Conservation (phyloP, 192 early-diverging fungal species). For the Backusella tarrabulga region DNA sequence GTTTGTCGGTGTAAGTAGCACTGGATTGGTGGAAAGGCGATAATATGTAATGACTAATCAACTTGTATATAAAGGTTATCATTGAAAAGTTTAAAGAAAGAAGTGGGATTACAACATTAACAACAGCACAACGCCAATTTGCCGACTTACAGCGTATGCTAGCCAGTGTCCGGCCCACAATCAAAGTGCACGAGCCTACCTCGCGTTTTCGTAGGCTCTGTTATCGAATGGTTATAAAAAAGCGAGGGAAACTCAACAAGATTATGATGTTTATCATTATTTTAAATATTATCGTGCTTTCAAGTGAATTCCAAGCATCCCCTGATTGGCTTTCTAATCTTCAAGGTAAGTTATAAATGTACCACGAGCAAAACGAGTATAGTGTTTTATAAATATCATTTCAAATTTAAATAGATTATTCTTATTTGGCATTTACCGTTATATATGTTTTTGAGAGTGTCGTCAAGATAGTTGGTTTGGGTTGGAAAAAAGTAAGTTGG, state of each 20-base stretch:
- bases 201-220: constrained; percentile 37
- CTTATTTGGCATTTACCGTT: constrained; percentile 38
- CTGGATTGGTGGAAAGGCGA: not conserved
- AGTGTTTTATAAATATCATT: not conserved
- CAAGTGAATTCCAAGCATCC: constrained; percentile 29
- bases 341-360: constrained; percentile 26
- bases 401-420: constrained; percentile 25
- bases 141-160: constrained; percentile 51
- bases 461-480: constrained; percentile 44
- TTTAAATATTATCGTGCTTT: constrained; percentile 40
- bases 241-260: constrained; percentile 38
- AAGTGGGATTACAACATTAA: constrained; percentile 52
- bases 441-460: constrained; percentile 45
- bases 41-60: not conserved
- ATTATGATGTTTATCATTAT: constrained; percentile 39
- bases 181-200: constrained; percentile 33
- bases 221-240: constrained; percentile 39
- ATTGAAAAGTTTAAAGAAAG: constrained; percentile 55
- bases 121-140: constrained; percentile 50
- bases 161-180: constrained; percentile 47
- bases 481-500: constrained; percentile 39
- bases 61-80: constrained; percentile 44
- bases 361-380: not conserved
- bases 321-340: constrained; percentile 27
- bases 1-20: constrained; percentile 34